Conservation (phyloP, 1,284 basidiomycete species). For the Flammula alnicola region DNA sequence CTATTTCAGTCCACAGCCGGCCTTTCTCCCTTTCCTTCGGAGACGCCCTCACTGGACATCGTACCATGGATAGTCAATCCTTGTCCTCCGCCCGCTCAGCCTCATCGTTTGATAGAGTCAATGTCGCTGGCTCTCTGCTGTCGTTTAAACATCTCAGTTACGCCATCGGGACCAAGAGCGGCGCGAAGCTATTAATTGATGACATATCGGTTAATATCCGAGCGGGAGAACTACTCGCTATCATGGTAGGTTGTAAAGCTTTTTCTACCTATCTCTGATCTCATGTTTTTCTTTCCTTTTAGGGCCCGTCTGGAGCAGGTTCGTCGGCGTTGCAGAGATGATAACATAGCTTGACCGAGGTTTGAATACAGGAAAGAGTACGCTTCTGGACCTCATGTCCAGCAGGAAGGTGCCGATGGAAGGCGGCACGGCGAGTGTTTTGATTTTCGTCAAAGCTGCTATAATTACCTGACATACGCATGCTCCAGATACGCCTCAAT, state of each 20-base stretch:
- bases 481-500: conserved; percentile 36
- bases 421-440: conserved; percentile 35
- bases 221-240: conserved; percentile 48
- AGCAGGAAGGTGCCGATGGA: conserved; percentile 36
- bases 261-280: neutral
- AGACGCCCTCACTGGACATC: no score
- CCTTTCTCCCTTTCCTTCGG: no score
- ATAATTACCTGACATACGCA: neutral
- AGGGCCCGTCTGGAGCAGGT: conserved; percentile 59
- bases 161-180: conserved; percentile 24
- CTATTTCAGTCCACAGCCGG: no score
- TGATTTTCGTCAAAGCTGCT: neutral
- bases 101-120: neutral
- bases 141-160: conserved; percentile 34
- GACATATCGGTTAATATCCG: conserved; percentile 44
- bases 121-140: conserved; percentile 20
- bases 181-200: conserved; percentile 35
- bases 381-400: conserved; percentile 46
- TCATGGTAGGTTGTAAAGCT: conserved; percentile 38
- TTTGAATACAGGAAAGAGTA: conserved; percentile 40
- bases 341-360: conserved; percentile 33
- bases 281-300: conserved; percentile 9
- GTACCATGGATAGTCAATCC: neutral
- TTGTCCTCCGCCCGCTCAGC: conserved; percentile 11
- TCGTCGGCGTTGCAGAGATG: conserved; percentile 45